Base-by-base conservation (phyloP, 495 filamentous ascomycete species). In the Podospora pseudocomata region DNA sequence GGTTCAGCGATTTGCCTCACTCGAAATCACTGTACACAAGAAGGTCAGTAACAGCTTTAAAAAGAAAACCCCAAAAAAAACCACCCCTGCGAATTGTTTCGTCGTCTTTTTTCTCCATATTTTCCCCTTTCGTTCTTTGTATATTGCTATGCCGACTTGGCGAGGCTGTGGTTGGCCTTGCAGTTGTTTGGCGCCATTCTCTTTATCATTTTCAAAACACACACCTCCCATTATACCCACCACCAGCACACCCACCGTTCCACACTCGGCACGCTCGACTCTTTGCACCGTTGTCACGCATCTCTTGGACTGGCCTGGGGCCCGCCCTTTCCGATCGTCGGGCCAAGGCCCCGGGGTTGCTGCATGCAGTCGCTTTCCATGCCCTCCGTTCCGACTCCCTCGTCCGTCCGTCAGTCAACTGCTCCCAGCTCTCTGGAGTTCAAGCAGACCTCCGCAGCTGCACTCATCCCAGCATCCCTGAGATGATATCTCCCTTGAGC, bases 331-430 rank as follows among this genome's bases (percentile, higher is more conserved):
- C 65, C 67, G 63, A 71, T 65, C 60, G 66, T 65, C 56, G 65
- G 56, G 70, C 64, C 57, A 70, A 20, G 63, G 59, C 16, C 16
- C 44, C 26, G 66, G 61, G 60, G 62, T 57, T 58, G 32, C 64
- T 74, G 64, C 67, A 74, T 66, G 72, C 72, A 67, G 70, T 68
- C 56, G 26, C 58, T 70, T 49, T 30, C 65, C 49, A 63, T 69
- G 65, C 30, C 69, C 64, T 49, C 39, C 39, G 39, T 49, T 49
- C 39, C 39, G 39, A 49, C 39, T 11, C 13, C 39, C 13, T 58
- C 56, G 23, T 61, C 23, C 16, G 68, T 65, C 39, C 13, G 39
- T 49, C 39, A 49, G 39, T 49, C 39, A 49, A 49, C 39, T 49
- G 39, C 15, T 13, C 39, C 39, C 39, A 13, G 39, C 9, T 49